Evolutionary conservation across 2,329 filamentous ascomycete species (phyloP), one percentile per base, ranked within the genome.

Genomic region (Cladosporium sp.): DNA sequence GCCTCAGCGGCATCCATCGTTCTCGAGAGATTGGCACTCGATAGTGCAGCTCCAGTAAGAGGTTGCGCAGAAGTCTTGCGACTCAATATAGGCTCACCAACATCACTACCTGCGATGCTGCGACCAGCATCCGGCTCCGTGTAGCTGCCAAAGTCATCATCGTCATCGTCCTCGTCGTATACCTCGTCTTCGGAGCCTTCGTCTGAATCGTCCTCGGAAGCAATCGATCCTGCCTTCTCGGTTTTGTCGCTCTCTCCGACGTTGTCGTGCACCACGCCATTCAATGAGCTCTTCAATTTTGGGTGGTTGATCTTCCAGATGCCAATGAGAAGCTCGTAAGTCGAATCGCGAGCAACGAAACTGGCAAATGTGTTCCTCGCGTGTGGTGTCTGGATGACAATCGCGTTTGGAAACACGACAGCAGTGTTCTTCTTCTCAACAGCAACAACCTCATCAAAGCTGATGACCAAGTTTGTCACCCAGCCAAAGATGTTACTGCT

Each of bases 221-320:
- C 78, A 26, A 69, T 84, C 33, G 88, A 91, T 40, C 91, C 89
- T 29, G 89, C 84, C 77, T 96, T 95, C 73, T 96, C 93, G 0
- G 92, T 97, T 80, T 95, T 96, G 78, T 97, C 93, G 26, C 92
- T 93, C 4, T 85, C 88, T 6, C 92, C 90, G 0, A 88, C 76
- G 68, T 92, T 89, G 69, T 93, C 91, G 3, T 97, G 83, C 14
- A 88, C 86, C 12, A 96, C 92, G 2, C 95, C 94, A 69, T 97
- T 97, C 3, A 97, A 82, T 4, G 92, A 96, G 75, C 93, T 97
- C 77, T 92, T 92, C 33, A 99, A 80, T 64, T 92, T 92, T 1
- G 95, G 94, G 76, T 99, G 95, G 18, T 92, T 95, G 33, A 97
- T 90, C 77, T 97, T 97, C 95, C 95, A 99, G 66, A 99, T 98